Conservation (phyloP, 805 yeast species). For the Barnettozyma populi region DNA sequence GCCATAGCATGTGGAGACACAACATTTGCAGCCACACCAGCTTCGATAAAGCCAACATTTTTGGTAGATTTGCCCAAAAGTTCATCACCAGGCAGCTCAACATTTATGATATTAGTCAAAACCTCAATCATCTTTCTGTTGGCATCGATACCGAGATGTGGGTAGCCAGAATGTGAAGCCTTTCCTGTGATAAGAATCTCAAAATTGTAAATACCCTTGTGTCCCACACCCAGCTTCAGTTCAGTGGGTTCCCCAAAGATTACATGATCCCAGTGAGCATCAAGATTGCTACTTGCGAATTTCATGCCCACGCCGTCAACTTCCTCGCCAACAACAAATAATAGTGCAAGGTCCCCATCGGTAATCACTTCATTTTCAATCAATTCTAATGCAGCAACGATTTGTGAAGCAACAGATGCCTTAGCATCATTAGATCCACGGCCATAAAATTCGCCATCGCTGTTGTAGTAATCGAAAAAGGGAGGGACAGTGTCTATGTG, state of each 20-base stretch:
- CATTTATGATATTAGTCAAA: conserved; percentile 38
- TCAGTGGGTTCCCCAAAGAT: conserved; percentile 78
- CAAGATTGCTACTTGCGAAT: conserved; percentile 30
- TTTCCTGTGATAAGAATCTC: conserved; percentile 44
- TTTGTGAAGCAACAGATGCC: conserved; percentile 60
- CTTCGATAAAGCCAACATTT: conserved; percentile 52
- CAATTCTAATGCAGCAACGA: conserved; percentile 47
- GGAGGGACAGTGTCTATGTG: conserved; percentile 77
- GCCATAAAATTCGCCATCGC: conserved; percentile 50
- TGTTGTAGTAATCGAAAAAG: conserved; percentile 41
- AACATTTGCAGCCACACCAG: conserved; percentile 65
- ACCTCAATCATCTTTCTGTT: conserved; percentile 48
- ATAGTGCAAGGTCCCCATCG: conserved; percentile 52
- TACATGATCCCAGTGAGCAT: conserved; percentile 50
- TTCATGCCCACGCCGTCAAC: conserved; percentile 61
- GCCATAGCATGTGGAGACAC: conserved; percentile 56
- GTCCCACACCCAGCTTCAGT: conserved; percentile 61
- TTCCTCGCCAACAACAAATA: conserved; percentile 72
- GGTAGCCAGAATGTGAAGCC: conserved; percentile 66
- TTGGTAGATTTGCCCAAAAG: conserved; percentile 56
- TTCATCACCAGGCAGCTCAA: conserved; percentile 44
- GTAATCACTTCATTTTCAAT: conserved; percentile 29
- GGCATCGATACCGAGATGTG: conserved; percentile 62
- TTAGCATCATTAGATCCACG: conserved; percentile 72
- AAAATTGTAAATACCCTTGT: conserved; percentile 51